Conservation (phyloP, 257 asterid genomes). For the Dorcoceras hygrometricum region DNA sequence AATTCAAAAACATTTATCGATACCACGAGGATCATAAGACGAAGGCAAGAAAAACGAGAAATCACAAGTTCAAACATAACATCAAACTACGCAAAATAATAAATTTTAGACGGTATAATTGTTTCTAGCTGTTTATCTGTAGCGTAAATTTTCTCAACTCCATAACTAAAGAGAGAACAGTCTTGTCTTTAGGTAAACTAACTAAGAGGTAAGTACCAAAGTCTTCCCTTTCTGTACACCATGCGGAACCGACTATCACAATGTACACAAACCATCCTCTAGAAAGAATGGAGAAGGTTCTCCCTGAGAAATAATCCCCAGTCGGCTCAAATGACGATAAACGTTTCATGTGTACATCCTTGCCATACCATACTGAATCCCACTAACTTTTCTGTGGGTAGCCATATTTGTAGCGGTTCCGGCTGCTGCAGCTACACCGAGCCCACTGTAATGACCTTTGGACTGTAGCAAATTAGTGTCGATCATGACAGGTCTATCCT, state of each 20-base stretch:
- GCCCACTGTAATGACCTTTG: constrained; percentile 57
- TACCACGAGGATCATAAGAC: too few relatives aligned
- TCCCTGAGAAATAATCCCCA: neutral
- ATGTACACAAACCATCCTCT: constrained; percentile 1
- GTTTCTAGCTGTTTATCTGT: neutral
- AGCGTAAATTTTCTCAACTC: neutral
- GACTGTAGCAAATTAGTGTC: constrained; percentile 63
- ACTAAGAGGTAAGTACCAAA: neutral
- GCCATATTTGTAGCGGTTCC: constrained; percentile 27
- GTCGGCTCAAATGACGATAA: neutral
- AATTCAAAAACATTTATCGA: too few relatives aligned
- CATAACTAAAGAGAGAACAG: neutral
- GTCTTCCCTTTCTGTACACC: neutral
- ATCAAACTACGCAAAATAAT: neutral
- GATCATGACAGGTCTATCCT: constrained; percentile 44
- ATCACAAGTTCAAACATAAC: neutral
- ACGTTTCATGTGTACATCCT: constrained; percentile 36
- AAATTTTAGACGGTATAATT: neutral
- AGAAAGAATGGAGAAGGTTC: neutral
- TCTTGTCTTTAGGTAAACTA: neutral
- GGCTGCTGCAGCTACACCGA: constrained; percentile 27
- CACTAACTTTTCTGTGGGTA: constrained; percentile 35
- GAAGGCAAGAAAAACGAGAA: neutral
- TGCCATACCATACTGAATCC: constrained; percentile 35
- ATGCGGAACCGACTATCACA: neutral